Conservation (phyloP, 169 alveolate genomes). For the Plasmodium berghei region DNA sequence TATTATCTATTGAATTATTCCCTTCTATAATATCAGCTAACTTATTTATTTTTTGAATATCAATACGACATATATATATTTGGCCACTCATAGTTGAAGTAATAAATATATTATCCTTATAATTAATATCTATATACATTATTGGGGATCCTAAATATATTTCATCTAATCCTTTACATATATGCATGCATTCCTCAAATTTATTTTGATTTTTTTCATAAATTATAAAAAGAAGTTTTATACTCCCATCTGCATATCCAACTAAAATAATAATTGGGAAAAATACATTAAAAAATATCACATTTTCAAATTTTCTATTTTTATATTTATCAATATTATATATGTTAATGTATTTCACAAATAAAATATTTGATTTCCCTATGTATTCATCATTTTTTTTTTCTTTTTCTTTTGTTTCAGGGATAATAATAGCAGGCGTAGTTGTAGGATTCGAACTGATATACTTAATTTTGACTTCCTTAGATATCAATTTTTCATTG, state of each 20-base stretch:
- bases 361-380: constrained; percentile 40
- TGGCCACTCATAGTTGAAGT: constrained; percentile 71
- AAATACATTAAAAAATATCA: constrained; percentile 53
- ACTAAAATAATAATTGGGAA: constrained; percentile 63
- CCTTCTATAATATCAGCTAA: constrained; percentile 20
- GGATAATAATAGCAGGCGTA: too few relatives aligned
- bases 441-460: neutral
- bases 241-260: constrained; percentile 59
- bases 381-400: constrained; percentile 3
- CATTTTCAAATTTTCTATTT: constrained; percentile 32
- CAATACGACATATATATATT: constrained; percentile 47
- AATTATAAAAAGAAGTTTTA: constrained; percentile 39
- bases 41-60: constrained; percentile 8
- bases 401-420: neutral
- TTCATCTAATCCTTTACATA: constrained; percentile 37
- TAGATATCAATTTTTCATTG: constrained; percentile 34
- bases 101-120: constrained; percentile 51
- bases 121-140: constrained; percentile 69
- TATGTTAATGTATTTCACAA: constrained; percentile 39
- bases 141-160: constrained; percentile 48
- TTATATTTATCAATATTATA: constrained; percentile 17
- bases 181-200: constrained; percentile 27
- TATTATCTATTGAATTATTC: constrained; percentile 39
- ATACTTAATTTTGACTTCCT: constrained; percentile 48
- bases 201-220: constrained; percentile 48